Evolutionary conservation across 2,329 filamentous ascomycete genomes (phyloP).

Genomic region (Trichoderma atroviride): DNA sequence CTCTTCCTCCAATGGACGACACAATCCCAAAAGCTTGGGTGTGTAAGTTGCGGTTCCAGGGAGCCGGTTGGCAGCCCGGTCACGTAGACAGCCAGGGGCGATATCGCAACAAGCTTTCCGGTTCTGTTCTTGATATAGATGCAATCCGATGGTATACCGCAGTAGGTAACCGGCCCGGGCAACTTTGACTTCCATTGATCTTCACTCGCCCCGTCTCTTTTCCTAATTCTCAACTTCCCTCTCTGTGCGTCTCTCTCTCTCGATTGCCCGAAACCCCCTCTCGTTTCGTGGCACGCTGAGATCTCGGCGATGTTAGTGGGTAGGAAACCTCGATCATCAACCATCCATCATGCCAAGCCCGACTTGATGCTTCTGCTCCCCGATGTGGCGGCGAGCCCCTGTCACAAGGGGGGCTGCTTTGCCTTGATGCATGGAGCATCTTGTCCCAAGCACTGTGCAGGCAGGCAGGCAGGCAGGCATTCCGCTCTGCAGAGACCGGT

Average conservation of each 20-base stretch:
- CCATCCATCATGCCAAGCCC: conserved; percentile 12
- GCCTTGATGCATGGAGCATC: not conserved
- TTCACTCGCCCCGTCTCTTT: not conserved
- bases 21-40: not conserved
- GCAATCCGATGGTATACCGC: not conserved
- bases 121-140: not conserved
- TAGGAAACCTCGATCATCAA: conserved; percentile 7
- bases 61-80: not conserved
- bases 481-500: not conserved
- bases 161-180: not conserved
- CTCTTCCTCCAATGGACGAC: not conserved
- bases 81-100: not conserved
- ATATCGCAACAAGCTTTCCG: not conserved
- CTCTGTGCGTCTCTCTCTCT: no score
- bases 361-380: conserved; percentile 18
- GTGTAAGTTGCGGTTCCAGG: not conserved
- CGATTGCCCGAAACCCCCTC: not conserved
- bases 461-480: not conserved
- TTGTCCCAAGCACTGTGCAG: not conserved
- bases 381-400: conserved; percentile 17
- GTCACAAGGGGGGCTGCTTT: conserved; percentile 9
- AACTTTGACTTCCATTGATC: not conserved
- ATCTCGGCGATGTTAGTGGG: conserved; percentile 10
- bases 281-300: not conserved
- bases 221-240: not conserved